Percentiles rank a stretch among this genome's conserved stretches.
phyloP scores from a whole-genome alignment of 768 basidiomycete species.

The Lactarius hatsudake region DNA sequence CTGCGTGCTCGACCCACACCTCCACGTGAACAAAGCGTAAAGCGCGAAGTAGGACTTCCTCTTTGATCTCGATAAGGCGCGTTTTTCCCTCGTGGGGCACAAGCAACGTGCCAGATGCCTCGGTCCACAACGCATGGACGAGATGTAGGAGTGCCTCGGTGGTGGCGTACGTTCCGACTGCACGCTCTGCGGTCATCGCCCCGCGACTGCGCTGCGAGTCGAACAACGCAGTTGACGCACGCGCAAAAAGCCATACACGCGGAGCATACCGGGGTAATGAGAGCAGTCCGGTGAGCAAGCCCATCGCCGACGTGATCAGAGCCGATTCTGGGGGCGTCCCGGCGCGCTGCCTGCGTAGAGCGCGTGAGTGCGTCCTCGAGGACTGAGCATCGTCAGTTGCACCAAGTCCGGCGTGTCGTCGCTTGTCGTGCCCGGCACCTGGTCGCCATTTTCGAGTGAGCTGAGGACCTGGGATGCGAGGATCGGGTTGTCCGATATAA shows the following conservation, averaged over 20 bases:
- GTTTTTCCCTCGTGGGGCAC: conserved; percentile 52
- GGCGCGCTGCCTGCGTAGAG: conserved; percentile 37
- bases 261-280: conserved; percentile 72
- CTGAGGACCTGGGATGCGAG: conserved; percentile 66
- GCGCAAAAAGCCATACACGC: conserved; percentile 85
- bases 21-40: conserved; percentile 77
- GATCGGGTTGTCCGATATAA: conserved; percentile 66
- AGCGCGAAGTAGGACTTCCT: conserved; percentile 79
- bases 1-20: conserved; percentile 82
- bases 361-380: conserved; percentile 72
- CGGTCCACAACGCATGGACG: conserved; percentile 70
- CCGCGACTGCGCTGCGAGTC: conserved; percentile 63
- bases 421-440: conserved; percentile 47
- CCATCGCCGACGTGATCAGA: conserved; percentile 78
- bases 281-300: conserved; percentile 74
- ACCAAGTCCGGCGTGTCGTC: conserved; percentile 67
- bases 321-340: conserved; percentile 48
- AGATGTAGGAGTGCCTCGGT: conserved; percentile 77
- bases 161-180: conserved; percentile 76
- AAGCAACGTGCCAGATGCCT: conserved; percentile 57
- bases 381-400: conserved; percentile 75
- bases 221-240: conserved; percentile 75
- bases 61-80: conserved; percentile 69
- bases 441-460: conserved; percentile 56
- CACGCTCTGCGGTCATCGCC: conserved; percentile 64